phyloP scores from a whole-genome alignment of 2,329 filamentous ascomycete species.

The Tympanopsis confertula region DNA sequence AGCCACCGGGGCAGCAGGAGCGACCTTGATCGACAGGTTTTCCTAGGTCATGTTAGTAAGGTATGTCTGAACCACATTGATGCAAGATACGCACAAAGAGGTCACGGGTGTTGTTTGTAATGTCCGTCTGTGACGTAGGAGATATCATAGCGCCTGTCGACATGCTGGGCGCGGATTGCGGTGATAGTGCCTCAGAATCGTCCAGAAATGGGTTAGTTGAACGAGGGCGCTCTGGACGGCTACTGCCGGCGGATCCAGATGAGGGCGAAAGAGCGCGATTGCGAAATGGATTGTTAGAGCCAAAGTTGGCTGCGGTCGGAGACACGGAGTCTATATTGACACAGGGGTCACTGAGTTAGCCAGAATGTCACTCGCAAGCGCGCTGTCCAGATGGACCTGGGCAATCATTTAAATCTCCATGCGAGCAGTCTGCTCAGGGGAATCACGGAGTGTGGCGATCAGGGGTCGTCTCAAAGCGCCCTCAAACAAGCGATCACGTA shows the following conservation, averaged over 20 bases:
- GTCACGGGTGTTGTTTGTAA: constrained; percentile 11
- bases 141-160: constrained; percentile 9
- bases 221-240: constrained; percentile 29
- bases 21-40: constrained; percentile 10
- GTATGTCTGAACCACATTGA: not conserved
- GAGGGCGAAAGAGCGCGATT: constrained; percentile 28
- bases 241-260: constrained; percentile 12
- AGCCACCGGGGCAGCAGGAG: constrained; percentile 13
- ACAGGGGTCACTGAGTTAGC: not conserved
- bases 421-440: not conserved
- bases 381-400: not conserved
- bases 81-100: not conserved
- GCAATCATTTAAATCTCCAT: not conserved
- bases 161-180: constrained; percentile 18
- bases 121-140: constrained; percentile 15
- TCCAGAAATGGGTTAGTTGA: constrained; percentile 55
- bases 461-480: not conserved
- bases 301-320: not conserved
- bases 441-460: not conserved
- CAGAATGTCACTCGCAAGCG: not conserved
- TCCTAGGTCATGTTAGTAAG: not conserved
- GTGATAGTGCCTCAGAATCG: constrained; percentile 23
- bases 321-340: not conserved
- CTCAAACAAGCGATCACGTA: not conserved
- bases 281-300: constrained; percentile 36